Evolutionary conservation across 1,139 yeast species (phyloP), one percentile per base, ranked within the genome.

Genomic region (Wickerhamomyces sp.): DNA sequence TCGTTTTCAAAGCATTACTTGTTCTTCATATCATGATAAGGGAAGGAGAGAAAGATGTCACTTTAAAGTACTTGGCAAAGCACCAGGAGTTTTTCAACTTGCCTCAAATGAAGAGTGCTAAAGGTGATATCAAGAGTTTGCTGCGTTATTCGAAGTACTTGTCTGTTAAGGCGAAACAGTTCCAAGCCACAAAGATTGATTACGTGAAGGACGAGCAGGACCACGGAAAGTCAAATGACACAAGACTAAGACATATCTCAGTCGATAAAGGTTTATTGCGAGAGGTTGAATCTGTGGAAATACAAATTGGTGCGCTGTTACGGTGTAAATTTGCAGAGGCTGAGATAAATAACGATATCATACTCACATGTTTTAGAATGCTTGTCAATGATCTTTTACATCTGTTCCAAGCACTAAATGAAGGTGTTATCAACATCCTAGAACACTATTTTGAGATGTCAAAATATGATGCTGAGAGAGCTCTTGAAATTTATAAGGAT

Each of bases 361-460:
- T 88, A 13, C 66, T 89, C 46, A 84, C 91, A 22, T 84, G 94
- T 21, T 91, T 91, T 62, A 68, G 95, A 39, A 69, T 91, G 57
- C 70, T 91, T 36, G 95, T 89, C 10, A 84, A 84, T 52, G 98
- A 91, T 59, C 67, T 91, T 46, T 67, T 91, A 46, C 75, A 87
- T 1, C 64, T 91, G 29, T 93, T 87, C 61, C 96, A 91, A 60
- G 81, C 83, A 37, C 66, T 91, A 47, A 91, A 91, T 59, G 97
- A 91, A 62, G 97, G 97, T 20, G 95, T 91, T 25, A 89, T 91
- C 47, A 89, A 88, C 52, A 65, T 91, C 32, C 71, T 91, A 46
- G 97, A 91, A 56, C 95, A 91, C 55, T 91, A 86, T 60, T 91
- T 91, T 62, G 98, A 91, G 61, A 83, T 91, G 78, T 78, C 89